Evolutionary conservation across 306 rosid genomes (phyloP), one percentile per base, ranked within the genome.

Genomic region (Lathyrus sativus): DNA sequence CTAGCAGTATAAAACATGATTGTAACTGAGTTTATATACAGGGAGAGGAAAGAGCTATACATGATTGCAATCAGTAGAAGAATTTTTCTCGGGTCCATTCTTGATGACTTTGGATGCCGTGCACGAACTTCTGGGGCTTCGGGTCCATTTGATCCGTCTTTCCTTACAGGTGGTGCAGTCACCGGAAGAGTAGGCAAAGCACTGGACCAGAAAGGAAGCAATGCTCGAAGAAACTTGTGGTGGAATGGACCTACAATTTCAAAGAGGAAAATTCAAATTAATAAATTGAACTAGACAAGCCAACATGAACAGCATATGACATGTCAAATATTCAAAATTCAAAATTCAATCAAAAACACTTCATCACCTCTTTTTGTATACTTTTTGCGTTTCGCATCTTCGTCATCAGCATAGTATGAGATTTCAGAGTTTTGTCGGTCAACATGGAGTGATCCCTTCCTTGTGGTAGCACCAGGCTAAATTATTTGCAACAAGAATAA

Each of bases 31-130:
- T 65, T 49, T 15, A 29, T 31, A 58, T 18, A 53, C 38, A 56
- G 37, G 60, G 76, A 68, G 70, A 68, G 49, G 49, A 33, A 65
- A 57, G 70, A 60, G 57, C n/a, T 51, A 15, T 87, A 95, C 99
- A 95, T 95, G 73, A 91, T 88, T 53, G 97, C 99, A 75, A 95
- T 88, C 72, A 88, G 38, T 53, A 95, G 96, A 78, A 95, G 95
- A 78, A 95, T 89, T 83, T 95, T 95, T 75, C 99, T 84, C 3
- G 99, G 97, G 86, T 95, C 99, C 97, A 88, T 84, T 75, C 91
- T 87, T 17, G 99, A 88, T 74, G 99, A 73, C 79, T 86, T 85
- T 83, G 80, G 96, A 77, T 84, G 92, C 22, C 97, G 85, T 58
- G 73, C 39, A 26, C 92, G 99, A 55, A 83, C 90, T 85, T 95